Percentiles rank a stretch among this genome's conserved stretches.
These are phyloP conservation scores for Odontarrhena argentea DNA, from an alignment of 345 rosid species.

Conservation along the genomic window DNA sequence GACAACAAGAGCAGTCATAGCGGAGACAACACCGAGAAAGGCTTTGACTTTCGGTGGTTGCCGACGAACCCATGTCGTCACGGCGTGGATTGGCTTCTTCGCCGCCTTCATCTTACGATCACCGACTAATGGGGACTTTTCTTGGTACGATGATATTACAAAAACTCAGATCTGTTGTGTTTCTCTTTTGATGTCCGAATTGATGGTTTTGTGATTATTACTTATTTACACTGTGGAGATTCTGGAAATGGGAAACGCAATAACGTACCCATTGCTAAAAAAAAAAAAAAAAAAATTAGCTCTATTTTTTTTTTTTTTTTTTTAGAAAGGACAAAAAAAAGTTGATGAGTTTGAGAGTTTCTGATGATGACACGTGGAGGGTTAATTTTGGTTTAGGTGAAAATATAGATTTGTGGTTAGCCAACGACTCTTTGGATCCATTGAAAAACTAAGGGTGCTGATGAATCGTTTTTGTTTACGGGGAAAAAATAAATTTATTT, in stretches of 20 bases:
- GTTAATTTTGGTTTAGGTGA: slow-evolving; percentile 23
- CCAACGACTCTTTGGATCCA: slow-evolving; percentile 29
- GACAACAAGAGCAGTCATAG: slow-evolving; percentile 66
- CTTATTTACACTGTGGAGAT: neutral
- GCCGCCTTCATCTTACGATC: slow-evolving; percentile 52
- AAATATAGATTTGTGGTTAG: slow-evolving; percentile 36
- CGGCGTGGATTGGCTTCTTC: slow-evolving; percentile 63
- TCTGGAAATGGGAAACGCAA: slow-evolving; percentile 7
- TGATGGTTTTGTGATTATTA: slow-evolving; percentile 1
- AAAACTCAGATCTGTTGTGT: slow-evolving; percentile 25
- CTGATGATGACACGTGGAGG: slow-evolving; percentile 23
- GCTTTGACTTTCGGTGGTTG: slow-evolving; percentile 88
- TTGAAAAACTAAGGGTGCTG: neutral
- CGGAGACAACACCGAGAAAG: slow-evolving; percentile 65
- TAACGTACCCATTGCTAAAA: slow-evolving; percentile 9
- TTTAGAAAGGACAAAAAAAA: slow-evolving; percentile 8
- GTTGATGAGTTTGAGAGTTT: slow-evolving; percentile 10
- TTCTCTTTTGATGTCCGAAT: neutral
- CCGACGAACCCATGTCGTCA: slow-evolving; percentile 78
- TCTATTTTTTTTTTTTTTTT: neutral
- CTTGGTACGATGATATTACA: slow-evolving; percentile 10
- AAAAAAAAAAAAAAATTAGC: neutral
- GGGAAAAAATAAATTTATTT: too few relatives aligned
- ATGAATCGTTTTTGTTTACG: neutral
- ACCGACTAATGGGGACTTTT: neutral